Evolutionary conservation across 164 flowering plant genomes (phyloP).

Genomic region (Dillenia turbinata): DNA sequence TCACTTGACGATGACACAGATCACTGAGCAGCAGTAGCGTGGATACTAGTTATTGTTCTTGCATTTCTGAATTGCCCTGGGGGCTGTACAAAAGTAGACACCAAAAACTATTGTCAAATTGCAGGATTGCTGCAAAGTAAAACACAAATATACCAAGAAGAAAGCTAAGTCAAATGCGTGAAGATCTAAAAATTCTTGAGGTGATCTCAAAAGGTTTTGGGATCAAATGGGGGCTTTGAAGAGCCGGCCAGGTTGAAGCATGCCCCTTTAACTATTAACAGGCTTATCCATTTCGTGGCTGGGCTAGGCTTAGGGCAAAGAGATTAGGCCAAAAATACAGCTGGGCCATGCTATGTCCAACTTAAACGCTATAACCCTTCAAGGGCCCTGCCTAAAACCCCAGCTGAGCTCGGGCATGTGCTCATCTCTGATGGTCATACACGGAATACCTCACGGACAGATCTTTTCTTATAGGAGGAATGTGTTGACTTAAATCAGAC

Average conservation of each 20-base stretch:
- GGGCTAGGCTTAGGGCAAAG: too few relatives aligned
- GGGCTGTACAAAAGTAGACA: conserved; percentile 40
- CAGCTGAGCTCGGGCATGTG: not conserved
- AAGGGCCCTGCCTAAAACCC: not conserved
- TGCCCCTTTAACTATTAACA: too few relatives aligned
- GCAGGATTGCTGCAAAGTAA: not conserved
- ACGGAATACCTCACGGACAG: not conserved
- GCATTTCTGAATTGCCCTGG: conserved; percentile 71
- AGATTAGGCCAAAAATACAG: too few relatives aligned
- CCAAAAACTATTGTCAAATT: not conserved
- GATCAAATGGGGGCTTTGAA: not conserved
- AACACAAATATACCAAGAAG: not conserved
- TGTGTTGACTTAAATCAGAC: too few relatives aligned
- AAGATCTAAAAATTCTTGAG: not conserved
- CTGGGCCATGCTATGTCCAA: too few relatives aligned
- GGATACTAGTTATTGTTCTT: conserved; percentile 38
- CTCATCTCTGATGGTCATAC: not conserved
- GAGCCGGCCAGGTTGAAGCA: too few relatives aligned
- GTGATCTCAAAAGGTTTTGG: not conserved
- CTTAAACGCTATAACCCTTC: not conserved
- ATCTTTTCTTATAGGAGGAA: not conserved
- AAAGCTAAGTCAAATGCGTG: not conserved
- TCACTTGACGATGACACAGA: too few relatives aligned
- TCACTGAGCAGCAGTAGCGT: too few relatives aligned
- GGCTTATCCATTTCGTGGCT: too few relatives aligned